Evolutionary conservation across 208 protist genomes (phyloP).

Genomic region (Wallacemonas rigidus): DNA sequence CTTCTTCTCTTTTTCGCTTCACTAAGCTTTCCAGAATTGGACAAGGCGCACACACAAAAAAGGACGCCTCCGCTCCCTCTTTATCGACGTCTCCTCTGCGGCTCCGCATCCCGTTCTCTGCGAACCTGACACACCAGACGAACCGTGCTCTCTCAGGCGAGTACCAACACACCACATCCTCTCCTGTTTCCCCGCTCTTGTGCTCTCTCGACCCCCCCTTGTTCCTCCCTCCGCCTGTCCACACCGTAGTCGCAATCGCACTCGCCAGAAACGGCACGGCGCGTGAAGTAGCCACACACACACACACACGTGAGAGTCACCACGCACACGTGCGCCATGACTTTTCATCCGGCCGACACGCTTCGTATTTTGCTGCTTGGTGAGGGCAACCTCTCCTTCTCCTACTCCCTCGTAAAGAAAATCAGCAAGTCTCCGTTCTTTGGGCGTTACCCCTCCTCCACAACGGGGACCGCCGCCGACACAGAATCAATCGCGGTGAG

Average conservation of each 20-base stretch:
- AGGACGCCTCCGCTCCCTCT: background rate
- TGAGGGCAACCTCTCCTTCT: slow-evolving; percentile 62
- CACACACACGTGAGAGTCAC: slow-evolving; percentile 2
- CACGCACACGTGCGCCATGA: background rate
- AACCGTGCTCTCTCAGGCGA: too few relatives aligned
- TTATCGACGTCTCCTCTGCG: too few relatives aligned
- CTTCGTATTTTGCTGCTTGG: slow-evolving; percentile 51
- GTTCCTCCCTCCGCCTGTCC: too few relatives aligned
- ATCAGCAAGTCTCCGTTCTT: slow-evolving; percentile 29
- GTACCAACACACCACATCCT: background rate
- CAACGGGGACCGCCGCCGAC: background rate
- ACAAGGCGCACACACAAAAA: background rate
- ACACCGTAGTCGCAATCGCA: too few relatives aligned
- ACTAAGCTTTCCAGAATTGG: too few relatives aligned
- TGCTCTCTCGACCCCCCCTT: background rate
- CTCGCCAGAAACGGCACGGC: too few relatives aligned
- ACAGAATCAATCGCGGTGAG: too few relatives aligned
- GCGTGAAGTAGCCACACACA: background rate
- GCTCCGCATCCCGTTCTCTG: too few relatives aligned
- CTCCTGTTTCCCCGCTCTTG: background rate
- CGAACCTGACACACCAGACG: too few relatives aligned
- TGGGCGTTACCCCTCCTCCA: slow-evolving; percentile 13
- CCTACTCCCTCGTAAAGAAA: slow-evolving; percentile 51
- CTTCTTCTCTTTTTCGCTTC: too few relatives aligned
- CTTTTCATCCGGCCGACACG: background rate